Conservation (phyloP, 257 asterid genomes). For the Buddleja alternifolia region DNA sequence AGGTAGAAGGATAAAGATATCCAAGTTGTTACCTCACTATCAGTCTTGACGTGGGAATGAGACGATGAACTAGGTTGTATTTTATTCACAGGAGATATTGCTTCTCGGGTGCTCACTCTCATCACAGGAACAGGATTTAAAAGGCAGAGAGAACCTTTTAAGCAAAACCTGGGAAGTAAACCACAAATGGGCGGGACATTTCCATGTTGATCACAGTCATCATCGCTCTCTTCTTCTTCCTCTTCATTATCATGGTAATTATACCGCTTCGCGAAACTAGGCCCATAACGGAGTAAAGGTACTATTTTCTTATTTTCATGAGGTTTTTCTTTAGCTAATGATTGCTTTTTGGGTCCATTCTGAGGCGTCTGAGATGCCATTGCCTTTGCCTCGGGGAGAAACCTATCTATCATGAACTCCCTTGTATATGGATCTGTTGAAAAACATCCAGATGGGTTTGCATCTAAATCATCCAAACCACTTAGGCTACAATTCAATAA, state of each 20-base stretch:
- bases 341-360: slow-evolving; percentile 55
- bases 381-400: slow-evolving; percentile 93
- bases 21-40: slow-evolving; percentile 57
- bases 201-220: slow-evolving; percentile 37
- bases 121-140: slow-evolving; percentile 55
- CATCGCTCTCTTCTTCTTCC: slow-evolving; percentile 48
- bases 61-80: slow-evolving; percentile 41
- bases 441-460: slow-evolving; percentile 34
- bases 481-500: slow-evolving; percentile 75
- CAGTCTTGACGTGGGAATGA: slow-evolving; percentile 44
- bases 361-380: slow-evolving; percentile 73
- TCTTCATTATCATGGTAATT: slow-evolving; percentile 42
- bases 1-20: not conserved
- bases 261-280: slow-evolving; percentile 63
- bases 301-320: slow-evolving; percentile 42
- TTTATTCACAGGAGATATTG: slow-evolving; percentile 44
- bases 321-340: slow-evolving; percentile 37
- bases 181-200: slow-evolving; percentile 50
- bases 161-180: slow-evolving; percentile 66
- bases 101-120: slow-evolving; percentile 50
- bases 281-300: slow-evolving; percentile 82
- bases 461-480: slow-evolving; percentile 56
- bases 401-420: slow-evolving; percentile 85
- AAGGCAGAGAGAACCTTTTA: slow-evolving; percentile 46
- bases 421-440: slow-evolving; percentile 50